A percentile compares a stretch with the other conserved stretches of the same genome.
phyloP scores from a whole-genome alignment of 495 filamentous ascomycete genomes.

The Podospora australis region DNA sequence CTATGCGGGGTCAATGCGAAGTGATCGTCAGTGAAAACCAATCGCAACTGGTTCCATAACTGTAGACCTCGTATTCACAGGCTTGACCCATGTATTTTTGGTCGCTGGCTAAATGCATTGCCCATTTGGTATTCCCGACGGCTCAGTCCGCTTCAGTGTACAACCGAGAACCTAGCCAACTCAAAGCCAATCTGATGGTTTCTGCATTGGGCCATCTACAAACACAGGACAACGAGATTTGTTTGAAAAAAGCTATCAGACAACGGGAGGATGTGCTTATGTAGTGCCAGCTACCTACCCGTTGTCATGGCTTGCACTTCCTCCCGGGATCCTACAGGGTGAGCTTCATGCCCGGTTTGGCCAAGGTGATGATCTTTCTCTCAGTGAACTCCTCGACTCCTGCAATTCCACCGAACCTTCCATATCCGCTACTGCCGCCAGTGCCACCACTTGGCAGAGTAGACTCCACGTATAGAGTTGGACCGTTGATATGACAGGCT shows the following conservation, averaged over 20 bases:
- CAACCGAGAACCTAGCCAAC: too few species aligned
- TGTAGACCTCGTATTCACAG: neutral
- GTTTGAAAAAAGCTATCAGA: too few species aligned
- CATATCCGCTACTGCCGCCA: constrained; percentile 31
- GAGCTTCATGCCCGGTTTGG: constrained; percentile 21
- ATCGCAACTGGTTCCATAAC: neutral
- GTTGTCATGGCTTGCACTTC: too few species aligned
- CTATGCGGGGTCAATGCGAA: neutral
- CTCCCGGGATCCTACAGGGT: constrained; percentile 11
- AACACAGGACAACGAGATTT: too few species aligned
- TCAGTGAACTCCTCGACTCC: constrained; percentile 28
- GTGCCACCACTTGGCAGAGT: constrained; percentile 30
- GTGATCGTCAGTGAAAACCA: neutral
- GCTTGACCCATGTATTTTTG: neutral
- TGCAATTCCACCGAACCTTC: constrained; percentile 31
- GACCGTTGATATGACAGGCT: constrained; percentile 30
- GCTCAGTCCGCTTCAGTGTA: too few species aligned
- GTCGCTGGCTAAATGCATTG: neutral
- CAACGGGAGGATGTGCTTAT: too few species aligned
- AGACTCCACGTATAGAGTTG: constrained; percentile 30
- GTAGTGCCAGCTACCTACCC: too few species aligned
- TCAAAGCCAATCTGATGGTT: too few species aligned
- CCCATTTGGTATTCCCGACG: neutral
- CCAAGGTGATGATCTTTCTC: constrained; percentile 27
- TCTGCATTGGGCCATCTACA: too few species aligned